These are phyloP conservation scores for Sergeia podlipaevii DNA, from an alignment of 208 protist genomes.

Conservation along the genomic window DNA sequence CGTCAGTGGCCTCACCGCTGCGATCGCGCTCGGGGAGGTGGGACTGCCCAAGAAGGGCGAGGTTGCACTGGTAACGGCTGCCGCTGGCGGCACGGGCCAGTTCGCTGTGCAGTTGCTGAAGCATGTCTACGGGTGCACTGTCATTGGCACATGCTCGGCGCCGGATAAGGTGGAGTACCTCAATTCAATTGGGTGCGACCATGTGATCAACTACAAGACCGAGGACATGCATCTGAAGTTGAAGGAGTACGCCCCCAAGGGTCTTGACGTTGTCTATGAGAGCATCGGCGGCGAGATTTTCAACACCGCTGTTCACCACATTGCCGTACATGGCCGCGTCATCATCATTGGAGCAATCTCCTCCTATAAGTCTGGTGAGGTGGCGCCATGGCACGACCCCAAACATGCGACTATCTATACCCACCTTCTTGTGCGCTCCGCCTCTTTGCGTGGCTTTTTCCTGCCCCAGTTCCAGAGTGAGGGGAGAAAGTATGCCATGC, in stretches of 20 bases:
- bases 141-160: constrained; percentile 86
- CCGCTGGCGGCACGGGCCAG: constrained; percentile 82
- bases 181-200: constrained; percentile 70
- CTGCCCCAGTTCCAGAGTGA: constrained; percentile 25
- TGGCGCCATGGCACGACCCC: constrained; percentile 1
- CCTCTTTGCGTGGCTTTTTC: constrained; percentile 49
- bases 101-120: constrained; percentile 90
- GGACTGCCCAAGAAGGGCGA: constrained; percentile 30
- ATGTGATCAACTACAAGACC: constrained; percentile 81
- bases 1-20: constrained; percentile 68
- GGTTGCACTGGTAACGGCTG: constrained; percentile 77
- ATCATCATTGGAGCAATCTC: constrained; percentile 78
- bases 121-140: constrained; percentile 67
- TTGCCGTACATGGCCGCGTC: constrained; percentile 59
- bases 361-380: constrained; percentile 40
- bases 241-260: constrained; percentile 50
- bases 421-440: constrained; percentile 17
- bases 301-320: constrained; percentile 58
- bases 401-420: constrained; percentile 14
- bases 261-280: constrained; percentile 85
- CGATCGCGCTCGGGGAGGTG: constrained; percentile 56
- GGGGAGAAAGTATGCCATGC: constrained; percentile 19
- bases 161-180: constrained; percentile 69
- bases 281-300: constrained; percentile 78
- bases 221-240: constrained; percentile 48